Percentiles rank a stretch among this genome's conserved stretches.
These are phyloP conservation scores for Moniliophthora roreri DNA, from an alignment of 1,284 basidiomycete species.

Conservation along the genomic window DNA sequence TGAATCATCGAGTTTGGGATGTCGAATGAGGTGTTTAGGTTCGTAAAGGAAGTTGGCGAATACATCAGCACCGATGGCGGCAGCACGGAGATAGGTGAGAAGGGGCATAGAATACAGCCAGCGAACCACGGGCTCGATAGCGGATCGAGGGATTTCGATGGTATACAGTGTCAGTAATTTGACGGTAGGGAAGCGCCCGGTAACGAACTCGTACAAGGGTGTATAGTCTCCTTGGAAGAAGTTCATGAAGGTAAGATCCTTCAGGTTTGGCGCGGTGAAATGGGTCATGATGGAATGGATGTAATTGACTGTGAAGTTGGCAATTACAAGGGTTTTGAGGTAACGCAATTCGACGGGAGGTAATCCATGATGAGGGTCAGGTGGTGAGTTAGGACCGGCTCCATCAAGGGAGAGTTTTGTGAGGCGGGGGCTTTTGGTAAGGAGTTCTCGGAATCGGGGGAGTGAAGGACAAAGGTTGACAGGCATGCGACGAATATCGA, in stretches of 20 bases:
- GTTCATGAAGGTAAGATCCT: conserved; percentile 53
- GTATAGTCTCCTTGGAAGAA: conserved; percentile 49
- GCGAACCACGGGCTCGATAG: conserved; percentile 32
- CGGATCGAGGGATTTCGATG: conserved; percentile 31
- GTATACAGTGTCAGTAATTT: conserved; percentile 49
- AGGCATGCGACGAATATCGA: conserved; percentile 62
- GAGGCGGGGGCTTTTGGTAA: conserved; percentile 46
- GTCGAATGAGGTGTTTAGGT: conserved; percentile 24
- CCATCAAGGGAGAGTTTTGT: conserved; percentile 56
- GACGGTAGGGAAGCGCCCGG: conserved; percentile 45
- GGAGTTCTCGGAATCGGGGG: conserved; percentile 48
- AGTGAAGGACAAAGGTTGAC: conserved; percentile 46
- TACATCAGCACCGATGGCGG: conserved; percentile 36
- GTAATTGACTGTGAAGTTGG: conserved; percentile 48
- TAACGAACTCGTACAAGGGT: conserved; percentile 42
- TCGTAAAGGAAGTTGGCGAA: conserved; percentile 45
- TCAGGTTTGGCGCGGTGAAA: conserved; percentile 50
- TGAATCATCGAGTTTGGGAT: conserved; percentile 2
- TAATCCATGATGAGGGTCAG: conserved; percentile 1
- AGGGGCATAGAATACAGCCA: conserved; percentile 56
- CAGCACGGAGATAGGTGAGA: conserved; percentile 48
- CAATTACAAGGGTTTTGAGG: conserved; percentile 50
- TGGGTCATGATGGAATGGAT: conserved; percentile 43
- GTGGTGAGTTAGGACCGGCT: conserved; percentile 47
- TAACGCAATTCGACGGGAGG: conserved; percentile 27